Conservation (phyloP, 805 yeast genomes). For the Pichia manshurica region DNA sequence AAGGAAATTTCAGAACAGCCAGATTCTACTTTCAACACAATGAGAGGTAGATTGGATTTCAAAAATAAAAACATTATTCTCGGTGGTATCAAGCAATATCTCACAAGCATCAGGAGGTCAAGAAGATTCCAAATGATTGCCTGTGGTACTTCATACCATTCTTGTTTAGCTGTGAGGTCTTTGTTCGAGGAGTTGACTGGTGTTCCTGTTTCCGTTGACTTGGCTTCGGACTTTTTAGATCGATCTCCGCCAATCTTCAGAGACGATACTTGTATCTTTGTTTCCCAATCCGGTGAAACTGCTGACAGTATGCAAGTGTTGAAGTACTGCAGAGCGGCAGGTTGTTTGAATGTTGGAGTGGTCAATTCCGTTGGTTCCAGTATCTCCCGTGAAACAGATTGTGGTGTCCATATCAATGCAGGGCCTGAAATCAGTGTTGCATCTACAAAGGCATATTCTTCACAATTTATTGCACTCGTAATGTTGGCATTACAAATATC, state of each 20-base stretch:
- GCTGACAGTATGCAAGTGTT: constrained; percentile 95
- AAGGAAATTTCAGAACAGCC: constrained; percentile 99
- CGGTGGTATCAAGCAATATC: constrained; percentile 84
- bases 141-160: constrained; percentile 98
- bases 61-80: constrained; percentile 67
- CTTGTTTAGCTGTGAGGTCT: constrained; percentile 95
- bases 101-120: constrained; percentile 87
- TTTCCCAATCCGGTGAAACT: constrained; percentile 98
- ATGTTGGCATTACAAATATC: constrained; percentile 95
- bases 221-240: constrained; percentile 93
- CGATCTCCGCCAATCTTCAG: constrained; percentile 95
- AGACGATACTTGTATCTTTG: constrained; percentile 96
- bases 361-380: constrained; percentile 97
- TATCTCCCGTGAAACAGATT: constrained; percentile 93
- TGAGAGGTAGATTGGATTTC: constrained; percentile 98
- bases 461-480: constrained; percentile 94
- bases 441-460: constrained; percentile 97
- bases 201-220: constrained; percentile 86
- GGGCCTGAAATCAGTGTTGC: constrained; percentile 99
- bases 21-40: constrained; percentile 94
- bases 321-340: constrained; percentile 92
- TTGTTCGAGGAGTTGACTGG: constrained; percentile 95
- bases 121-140: constrained; percentile 97
- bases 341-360: constrained; percentile 95
- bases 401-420: constrained; percentile 99